phyloP scores from a whole-genome alignment of 805 yeast genomes.

The Isabelozyma pseudorhagii region DNA sequence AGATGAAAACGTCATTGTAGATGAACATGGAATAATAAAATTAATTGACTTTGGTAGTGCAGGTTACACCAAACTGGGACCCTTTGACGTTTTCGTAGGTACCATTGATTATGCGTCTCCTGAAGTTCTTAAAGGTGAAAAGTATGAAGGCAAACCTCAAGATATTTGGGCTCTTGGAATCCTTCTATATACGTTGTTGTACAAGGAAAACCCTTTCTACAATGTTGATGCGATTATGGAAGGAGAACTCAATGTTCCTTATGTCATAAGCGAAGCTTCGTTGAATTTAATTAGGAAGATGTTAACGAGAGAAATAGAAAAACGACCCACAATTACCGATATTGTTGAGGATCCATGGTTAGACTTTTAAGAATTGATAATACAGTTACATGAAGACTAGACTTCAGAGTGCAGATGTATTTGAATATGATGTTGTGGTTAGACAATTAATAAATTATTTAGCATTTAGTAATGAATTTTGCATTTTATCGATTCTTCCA shows the following conservation, averaged over 20 bases:
- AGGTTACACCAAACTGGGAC: constrained; percentile 85
- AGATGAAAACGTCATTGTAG: constrained; percentile 91
- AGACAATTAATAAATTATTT: too few relatives aligned
- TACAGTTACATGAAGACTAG: too few relatives aligned
- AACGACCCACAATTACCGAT: constrained; percentile 73
- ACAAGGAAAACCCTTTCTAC: constrained; percentile 93
- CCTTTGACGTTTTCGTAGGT: constrained; percentile 96
- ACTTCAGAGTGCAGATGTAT: too few relatives aligned
- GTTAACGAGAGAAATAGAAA: constrained; percentile 60
- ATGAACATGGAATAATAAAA: constrained; percentile 74
- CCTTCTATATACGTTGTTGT: constrained; percentile 80
- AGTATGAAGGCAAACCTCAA: constrained; percentile 90
- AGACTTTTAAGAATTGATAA: constrained; percentile 6
- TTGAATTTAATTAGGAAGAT: constrained; percentile 60
- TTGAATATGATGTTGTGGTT: too few relatives aligned
- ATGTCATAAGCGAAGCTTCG: constrained; percentile 59
- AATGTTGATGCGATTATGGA: constrained; percentile 95
- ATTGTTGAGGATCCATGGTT: constrained; percentile 72
- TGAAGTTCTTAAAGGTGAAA: constrained; percentile 84
- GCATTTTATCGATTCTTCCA: not conserved
- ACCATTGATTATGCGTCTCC: constrained; percentile 98
- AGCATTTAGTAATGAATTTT: not conserved
- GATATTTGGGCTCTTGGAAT: constrained; percentile 98
- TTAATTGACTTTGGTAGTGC: constrained; percentile 95
- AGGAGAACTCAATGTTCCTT: constrained; percentile 75